These are phyloP conservation scores for Backusella tarrabulga DNA, from an alignment of 192 early-diverging fungal genomes.

Conservation along the genomic window DNA sequence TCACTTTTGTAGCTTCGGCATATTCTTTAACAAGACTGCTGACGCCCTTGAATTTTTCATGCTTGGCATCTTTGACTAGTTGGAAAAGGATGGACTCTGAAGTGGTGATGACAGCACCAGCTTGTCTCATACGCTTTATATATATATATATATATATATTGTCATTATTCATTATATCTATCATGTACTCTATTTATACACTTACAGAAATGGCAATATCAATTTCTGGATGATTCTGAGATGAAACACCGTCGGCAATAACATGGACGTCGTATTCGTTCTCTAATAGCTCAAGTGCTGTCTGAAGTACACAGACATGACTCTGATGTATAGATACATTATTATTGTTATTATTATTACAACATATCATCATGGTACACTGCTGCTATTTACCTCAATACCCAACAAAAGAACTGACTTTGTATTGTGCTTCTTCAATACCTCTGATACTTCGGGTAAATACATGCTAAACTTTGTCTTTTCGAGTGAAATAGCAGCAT, in stretches of 20 bases:
- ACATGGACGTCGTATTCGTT: conserved; percentile 80
- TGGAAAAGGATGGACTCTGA: conserved; percentile 80
- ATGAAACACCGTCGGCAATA: conserved; percentile 92
- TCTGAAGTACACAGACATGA: conserved; percentile 96
- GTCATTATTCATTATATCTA: not conserved
- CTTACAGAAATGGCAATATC: conserved; percentile 75
- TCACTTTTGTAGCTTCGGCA: conserved; percentile 61
- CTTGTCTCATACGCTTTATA: conserved; percentile 49
- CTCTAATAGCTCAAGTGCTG: conserved; percentile 85
- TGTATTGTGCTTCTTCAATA: conserved; percentile 48
- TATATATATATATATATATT: too few relatives aligned
- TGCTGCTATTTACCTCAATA: conserved; percentile 63
- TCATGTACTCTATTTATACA: not conserved
- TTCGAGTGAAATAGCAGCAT: conserved; percentile 53
- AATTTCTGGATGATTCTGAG: conserved; percentile 81
- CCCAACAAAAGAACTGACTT: conserved; percentile 85
- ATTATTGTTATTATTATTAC: not conserved
- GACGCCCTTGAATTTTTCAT: conserved; percentile 76
- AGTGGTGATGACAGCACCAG: conserved; percentile 75
- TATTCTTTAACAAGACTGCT: conserved; percentile 85
- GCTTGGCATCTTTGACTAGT: conserved; percentile 56
- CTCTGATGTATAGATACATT: conserved; percentile 42
- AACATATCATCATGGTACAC: not conserved
- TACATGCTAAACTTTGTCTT: conserved; percentile 95
- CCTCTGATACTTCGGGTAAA: conserved; percentile 54